phyloP scores from a whole-genome alignment of 106 monocot genomes.

The Dactylorhiza incarnata region DNA sequence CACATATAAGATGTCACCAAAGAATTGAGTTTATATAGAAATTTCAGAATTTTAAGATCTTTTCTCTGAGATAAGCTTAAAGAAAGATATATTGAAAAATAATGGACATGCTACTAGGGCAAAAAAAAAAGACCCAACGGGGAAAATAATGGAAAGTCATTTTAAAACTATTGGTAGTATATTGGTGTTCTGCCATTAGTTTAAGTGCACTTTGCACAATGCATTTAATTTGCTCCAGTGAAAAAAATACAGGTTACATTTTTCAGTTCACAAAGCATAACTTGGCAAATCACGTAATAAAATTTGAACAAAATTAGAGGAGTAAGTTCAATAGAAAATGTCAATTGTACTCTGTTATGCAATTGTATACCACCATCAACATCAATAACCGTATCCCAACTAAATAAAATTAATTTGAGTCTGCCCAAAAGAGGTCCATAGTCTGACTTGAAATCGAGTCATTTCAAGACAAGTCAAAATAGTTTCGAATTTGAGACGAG shows the following conservation, averaged over 20 bases:
- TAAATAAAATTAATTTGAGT: too few species aligned
- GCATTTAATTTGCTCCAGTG: background rate
- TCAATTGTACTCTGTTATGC: background rate
- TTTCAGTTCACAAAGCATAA: background rate
- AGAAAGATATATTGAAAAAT: background rate
- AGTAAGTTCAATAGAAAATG: background rate
- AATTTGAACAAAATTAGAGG: background rate
- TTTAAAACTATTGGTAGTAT: background rate
- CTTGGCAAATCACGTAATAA: background rate
- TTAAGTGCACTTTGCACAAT: background rate
- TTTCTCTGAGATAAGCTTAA: background rate
- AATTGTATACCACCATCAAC: too few species aligned
- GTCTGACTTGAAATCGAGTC: too few species aligned
- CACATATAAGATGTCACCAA: conserved; percentile 3
- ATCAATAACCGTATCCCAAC: too few species aligned
- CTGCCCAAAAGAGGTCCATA: too few species aligned
- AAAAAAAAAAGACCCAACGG: background rate
- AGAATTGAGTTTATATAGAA: background rate
- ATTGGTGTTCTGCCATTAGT: background rate
- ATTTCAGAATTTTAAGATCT: background rate
- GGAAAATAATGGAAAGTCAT: background rate
- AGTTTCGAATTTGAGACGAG: too few species aligned
- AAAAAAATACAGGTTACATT: background rate
- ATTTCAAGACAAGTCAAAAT: too few species aligned
- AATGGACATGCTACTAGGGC: background rate